Evolutionary conservation across 179 eudicot genomes (phyloP).

Genomic region (Beta corolliflora): DNA sequence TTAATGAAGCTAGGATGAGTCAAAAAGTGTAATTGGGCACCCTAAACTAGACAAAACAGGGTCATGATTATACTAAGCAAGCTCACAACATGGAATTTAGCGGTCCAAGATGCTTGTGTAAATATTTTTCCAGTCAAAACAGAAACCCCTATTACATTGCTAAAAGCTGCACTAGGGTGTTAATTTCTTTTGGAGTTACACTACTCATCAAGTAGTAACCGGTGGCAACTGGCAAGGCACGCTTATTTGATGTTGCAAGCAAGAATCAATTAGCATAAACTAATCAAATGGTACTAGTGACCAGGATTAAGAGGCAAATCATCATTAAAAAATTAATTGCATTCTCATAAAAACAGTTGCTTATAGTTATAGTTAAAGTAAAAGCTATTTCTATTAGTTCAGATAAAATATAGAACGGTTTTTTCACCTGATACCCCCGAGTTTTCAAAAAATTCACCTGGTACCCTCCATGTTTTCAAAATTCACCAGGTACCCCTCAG

Average conservation of each 20-base stretch:
- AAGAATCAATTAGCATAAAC: too few relatives aligned
- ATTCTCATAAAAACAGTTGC: too few relatives aligned
- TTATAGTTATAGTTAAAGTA: too few relatives aligned
- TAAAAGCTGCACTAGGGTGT: constrained; percentile 18
- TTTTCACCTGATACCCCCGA: too few relatives aligned
- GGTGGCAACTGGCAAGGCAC: constrained; percentile 1
- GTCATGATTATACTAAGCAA: constrained; percentile 29
- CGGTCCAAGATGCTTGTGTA: constrained; percentile 38
- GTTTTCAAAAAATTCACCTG: too few relatives aligned
- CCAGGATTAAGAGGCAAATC: background rate
- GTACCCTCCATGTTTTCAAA: too few relatives aligned
- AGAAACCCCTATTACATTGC: background rate
- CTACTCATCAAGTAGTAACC: constrained; percentile 4
- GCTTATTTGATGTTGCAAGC: constrained; percentile 3
- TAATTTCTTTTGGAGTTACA: constrained; percentile 21
- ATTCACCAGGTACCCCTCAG: too few relatives aligned
- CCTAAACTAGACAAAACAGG: constrained; percentile 31
- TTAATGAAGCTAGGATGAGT: constrained; percentile 12
- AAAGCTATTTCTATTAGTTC: too few relatives aligned
- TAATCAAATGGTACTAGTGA: too few relatives aligned
- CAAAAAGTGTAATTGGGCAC: constrained; percentile 28
- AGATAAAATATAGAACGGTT: too few relatives aligned
- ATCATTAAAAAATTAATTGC: background rate
- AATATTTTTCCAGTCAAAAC: constrained; percentile 20
- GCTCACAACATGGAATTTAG: constrained; percentile 16